Base-by-base conservation (phyloP, 163 green algal species). In the Scenedesmus sp. region DNA sequence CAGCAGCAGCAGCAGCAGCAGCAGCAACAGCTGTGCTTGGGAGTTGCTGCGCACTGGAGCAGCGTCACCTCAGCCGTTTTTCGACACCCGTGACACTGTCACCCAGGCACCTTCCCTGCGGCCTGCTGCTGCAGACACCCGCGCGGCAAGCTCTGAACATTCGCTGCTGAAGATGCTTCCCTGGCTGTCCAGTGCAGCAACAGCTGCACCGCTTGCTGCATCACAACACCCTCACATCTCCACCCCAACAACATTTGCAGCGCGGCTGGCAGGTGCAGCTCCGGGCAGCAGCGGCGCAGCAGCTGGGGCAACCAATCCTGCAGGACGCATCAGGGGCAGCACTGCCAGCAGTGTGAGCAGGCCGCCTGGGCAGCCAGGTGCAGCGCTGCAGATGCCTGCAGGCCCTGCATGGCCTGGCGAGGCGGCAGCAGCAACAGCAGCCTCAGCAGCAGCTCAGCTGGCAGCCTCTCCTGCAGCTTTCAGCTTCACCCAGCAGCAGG, bases 1-100 rank as follows among this genome's bases (percentile, higher is more conserved):
- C 73, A 82, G 73, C 73, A 82, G 73, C 73, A 82, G 73, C 73
- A 82, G 73, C 18, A 82, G 73, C 73, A 82, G 73, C 73, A 82
- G 73, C 13, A 54, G 20, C 13, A 34, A 18, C 73, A 82, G 73
- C 16, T 46, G 34, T 46, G 34, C 34, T 46, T 46, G 34, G 34
- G 34, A 46, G 34, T 46, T 46, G 34, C 34, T 46, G 34, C 34
- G 34, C 34, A 46, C 34, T 46, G 34, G 34, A 46, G 34, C 34
- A 46, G 34, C 34, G 34, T 46, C 34, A 46, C 34, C 34, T 46
- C 34, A 46, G 34, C 34, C 34, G 34, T 46, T 46, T 46, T 46
- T 46, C 34, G 34, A 46, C 34, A 46, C 34, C 34, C 34, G 34
- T 46, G 34, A 46, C n/a, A 13, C 16, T 55, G 73, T 83, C 66